Evolutionary conservation across 208 protist species (phyloP).

Genomic region (Blechomonas ayalai): DNA sequence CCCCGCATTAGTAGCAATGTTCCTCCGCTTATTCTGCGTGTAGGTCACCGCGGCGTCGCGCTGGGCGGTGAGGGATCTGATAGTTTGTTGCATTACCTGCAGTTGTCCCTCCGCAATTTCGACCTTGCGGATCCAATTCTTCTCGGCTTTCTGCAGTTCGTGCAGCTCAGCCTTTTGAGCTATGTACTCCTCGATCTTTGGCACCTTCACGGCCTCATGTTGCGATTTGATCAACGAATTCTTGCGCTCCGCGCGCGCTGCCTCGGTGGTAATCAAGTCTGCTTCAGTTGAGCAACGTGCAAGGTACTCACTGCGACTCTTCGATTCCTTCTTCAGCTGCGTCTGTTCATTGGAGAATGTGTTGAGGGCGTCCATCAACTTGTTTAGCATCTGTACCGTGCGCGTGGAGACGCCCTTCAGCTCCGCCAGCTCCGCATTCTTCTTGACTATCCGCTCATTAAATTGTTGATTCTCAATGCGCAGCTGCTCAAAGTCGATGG

Average conservation of each 20-base stretch:
- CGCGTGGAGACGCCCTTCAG: constrained; percentile 94
- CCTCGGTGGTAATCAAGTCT: constrained; percentile 55
- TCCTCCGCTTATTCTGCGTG: constrained; percentile 9
- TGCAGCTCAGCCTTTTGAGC: constrained; percentile 90
- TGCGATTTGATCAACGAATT: constrained; percentile 69
- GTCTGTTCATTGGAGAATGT: constrained; percentile 77
- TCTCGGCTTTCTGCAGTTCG: constrained; percentile 79
- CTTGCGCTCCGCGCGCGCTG: constrained; percentile 50
- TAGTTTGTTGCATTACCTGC: constrained; percentile 52
- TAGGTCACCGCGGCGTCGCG: constrained; percentile 24
- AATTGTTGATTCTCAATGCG: constrained; percentile 95
- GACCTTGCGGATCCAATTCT: constrained; percentile 88
- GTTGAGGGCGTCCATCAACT: constrained; percentile 82
- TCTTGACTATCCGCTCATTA: constrained; percentile 91
- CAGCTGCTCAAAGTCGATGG: constrained; percentile 95
- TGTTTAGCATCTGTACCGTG: constrained; percentile 90
- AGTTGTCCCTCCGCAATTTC: constrained; percentile 87
- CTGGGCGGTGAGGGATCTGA: constrained; percentile 22
- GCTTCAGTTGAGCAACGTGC: constrained; percentile 55
- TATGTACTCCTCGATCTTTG: constrained; percentile 93
- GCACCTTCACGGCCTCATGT: constrained; percentile 86
- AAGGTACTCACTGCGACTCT: constrained; percentile 72
- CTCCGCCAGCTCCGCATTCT: constrained; percentile 90
- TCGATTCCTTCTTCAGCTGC: constrained; percentile 78
- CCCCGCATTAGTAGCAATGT: no score